Percentiles rank a stretch among this genome's conserved stretches.
phyloP scores from a whole-genome alignment of 164 flowering plant genomes.

The Aristolochia californica region DNA sequence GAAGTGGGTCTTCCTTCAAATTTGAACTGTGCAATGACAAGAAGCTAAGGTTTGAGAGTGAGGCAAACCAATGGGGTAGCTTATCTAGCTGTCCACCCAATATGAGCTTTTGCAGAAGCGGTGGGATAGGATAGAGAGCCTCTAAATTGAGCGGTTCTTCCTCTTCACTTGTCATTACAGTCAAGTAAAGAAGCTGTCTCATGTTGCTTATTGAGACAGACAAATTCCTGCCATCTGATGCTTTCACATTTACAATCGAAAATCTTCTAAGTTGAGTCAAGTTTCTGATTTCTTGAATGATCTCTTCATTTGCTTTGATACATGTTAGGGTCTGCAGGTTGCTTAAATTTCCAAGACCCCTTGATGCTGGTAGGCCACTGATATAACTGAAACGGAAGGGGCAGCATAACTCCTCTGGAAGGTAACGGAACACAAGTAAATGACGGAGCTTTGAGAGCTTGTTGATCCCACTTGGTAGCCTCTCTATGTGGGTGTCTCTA shows the following conservation, averaged over 20 bases:
- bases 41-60: background rate
- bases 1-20: background rate
- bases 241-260: background rate
- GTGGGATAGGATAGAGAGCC: background rate
- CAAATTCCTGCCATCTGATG: background rate
- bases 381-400: background rate
- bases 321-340: background rate
- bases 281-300: background rate
- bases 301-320: background rate
- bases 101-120: constrained; percentile 1
- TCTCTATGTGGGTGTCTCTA: background rate
- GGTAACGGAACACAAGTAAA: background rate
- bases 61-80: constrained; percentile 1
- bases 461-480: background rate
- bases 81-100: background rate
- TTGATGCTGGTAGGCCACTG: background rate
- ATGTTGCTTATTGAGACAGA: constrained; percentile 7
- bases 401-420: background rate
- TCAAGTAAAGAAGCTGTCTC: background rate
- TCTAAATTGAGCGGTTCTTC: constrained; percentile 5
- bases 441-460: constrained; percentile 8
- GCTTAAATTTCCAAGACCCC: background rate
- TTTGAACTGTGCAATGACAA: background rate
- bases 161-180: background rate
- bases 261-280: constrained; percentile 7